Percentiles rank a stretch among this genome's conserved stretches.
phyloP scores from a whole-genome alignment of 1,284 basidiomycete genomes.

The Volvariella volvacea region DNA sequence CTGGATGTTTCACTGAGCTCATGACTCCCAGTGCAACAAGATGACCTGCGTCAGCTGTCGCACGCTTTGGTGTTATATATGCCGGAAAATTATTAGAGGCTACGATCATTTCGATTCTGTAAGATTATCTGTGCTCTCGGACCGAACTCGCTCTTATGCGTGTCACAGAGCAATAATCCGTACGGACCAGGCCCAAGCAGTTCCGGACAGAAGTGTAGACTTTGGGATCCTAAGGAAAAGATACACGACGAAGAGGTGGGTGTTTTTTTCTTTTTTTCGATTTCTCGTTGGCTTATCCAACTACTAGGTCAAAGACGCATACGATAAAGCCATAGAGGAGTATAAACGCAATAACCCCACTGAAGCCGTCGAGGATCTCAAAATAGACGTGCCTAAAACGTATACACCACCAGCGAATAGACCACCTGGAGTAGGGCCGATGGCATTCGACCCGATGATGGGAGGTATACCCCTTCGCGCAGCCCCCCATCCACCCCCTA shows the following conservation, averaged over 20 bases:
- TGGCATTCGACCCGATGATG: too few species aligned
- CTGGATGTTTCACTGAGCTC: neutral
- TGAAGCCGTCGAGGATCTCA: slow-evolving; percentile 1
- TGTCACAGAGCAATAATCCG: neutral
- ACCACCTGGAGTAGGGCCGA: too few species aligned
- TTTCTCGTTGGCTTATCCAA: neutral
- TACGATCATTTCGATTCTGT: slow-evolving; percentile 76
- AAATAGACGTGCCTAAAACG: slow-evolving; percentile 5
- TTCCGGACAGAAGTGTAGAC: neutral
- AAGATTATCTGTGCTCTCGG: neutral
- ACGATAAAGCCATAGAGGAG: slow-evolving; percentile 4
- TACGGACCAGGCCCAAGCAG: neutral
- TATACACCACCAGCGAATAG: neutral
- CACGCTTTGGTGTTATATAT: slow-evolving; percentile 74
- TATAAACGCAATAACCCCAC: slow-evolving; percentile 4
- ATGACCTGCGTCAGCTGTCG: slow-evolving; percentile 68
- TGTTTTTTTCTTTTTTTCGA: neutral
- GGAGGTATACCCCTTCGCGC: too few species aligned
- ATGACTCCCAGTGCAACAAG: slow-evolving; percentile 62
- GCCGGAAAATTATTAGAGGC: slow-evolving; percentile 60
- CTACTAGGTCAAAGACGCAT: slow-evolving; percentile 5
- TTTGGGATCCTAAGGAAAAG: slow-evolving; percentile 4
- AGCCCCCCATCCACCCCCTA: too few species aligned
- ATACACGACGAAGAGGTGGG: slow-evolving; percentile 8
- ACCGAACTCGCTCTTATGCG: neutral